Conservation (phyloP, 345 rosid species). For the Trapa bicornis region DNA sequence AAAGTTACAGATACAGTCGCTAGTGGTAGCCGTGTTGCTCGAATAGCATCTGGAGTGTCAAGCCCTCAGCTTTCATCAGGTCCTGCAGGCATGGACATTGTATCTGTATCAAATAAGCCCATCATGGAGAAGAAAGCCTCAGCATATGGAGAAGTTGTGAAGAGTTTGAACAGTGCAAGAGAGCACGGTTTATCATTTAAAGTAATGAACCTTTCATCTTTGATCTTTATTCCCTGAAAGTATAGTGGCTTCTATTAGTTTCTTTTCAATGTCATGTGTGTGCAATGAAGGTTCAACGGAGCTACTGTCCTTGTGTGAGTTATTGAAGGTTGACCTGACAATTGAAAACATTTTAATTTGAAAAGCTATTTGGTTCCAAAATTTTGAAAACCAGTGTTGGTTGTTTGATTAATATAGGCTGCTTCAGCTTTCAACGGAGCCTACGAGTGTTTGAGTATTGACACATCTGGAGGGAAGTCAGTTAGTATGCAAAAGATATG, state of each 20-base stretch:
- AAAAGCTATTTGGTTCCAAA: background rate
- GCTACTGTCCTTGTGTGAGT: background rate
- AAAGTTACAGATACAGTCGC: conserved; percentile 34
- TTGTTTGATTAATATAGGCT: conserved; percentile 32
- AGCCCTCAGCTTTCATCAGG: conserved; percentile 48
- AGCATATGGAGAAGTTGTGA: conserved; percentile 73
- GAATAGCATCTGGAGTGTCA: conserved; percentile 41
- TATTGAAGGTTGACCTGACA: background rate
- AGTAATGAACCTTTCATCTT: conserved; percentile 25
- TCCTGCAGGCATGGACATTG: conserved; percentile 42
- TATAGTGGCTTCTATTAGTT: background rate
- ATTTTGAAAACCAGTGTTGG: background rate
- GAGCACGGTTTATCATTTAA: conserved; percentile 67
- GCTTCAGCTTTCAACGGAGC: conserved; percentile 74
- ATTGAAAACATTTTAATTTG: background rate
- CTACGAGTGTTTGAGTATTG: conserved; percentile 61
- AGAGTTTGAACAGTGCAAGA: conserved; percentile 62
- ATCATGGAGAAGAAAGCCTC: conserved; percentile 61
- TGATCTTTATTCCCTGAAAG: background rate
- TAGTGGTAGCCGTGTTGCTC: conserved; percentile 39
- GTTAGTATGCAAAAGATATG: conserved; percentile 92
- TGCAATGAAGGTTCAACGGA: background rate
- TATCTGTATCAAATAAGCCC: conserved; percentile 55
- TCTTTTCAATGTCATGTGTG: background rate
- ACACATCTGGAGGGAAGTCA: conserved; percentile 73